Evolutionary conservation across 148 eudicot genomes (phyloP).

Genomic region (Rhododendron henanense): DNA sequence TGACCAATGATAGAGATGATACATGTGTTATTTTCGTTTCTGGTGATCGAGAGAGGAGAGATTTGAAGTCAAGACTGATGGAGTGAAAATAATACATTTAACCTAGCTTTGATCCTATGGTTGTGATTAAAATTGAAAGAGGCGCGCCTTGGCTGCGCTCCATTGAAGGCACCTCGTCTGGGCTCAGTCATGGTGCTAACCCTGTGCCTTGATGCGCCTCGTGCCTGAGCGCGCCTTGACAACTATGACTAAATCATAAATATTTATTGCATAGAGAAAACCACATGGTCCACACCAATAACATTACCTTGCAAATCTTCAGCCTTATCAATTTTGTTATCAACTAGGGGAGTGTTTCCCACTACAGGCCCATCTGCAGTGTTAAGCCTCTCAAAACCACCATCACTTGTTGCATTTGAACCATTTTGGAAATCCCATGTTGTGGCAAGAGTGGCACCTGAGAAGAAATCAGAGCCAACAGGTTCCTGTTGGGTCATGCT

Average conservation of each 20-base stretch:
- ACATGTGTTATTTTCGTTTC: neutral
- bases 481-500: conserved; percentile 46
- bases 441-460: conserved; percentile 46
- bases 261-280: neutral
- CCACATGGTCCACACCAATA: neutral
- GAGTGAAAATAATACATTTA: neutral
- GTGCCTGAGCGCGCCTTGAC: neutral
- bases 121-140: neutral
- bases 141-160: neutral
- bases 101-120: neutral
- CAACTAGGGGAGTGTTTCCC: conserved; percentile 38
- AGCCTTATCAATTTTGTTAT: conserved; percentile 45
- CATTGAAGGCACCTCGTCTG: neutral
- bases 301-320: conserved; percentile 64
- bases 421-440: conserved; percentile 37
- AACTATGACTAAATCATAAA: neutral
- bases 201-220: neutral
- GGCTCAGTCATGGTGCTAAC: neutral
- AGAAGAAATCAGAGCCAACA: conserved; percentile 62
- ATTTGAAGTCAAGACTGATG: neutral
- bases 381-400: conserved; percentile 33
- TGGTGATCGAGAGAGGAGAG: neutral
- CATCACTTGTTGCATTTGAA: conserved; percentile 21
- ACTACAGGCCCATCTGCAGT: conserved; percentile 44
- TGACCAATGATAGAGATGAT: too few relatives aligned